Percentiles rank a stretch among this genome's conserved stretches.
Evolutionary conservation across 2,329 filamentous ascomycete genomes (phyloP).

Genomic region (Neofusicoccum umdonicola): DNA sequence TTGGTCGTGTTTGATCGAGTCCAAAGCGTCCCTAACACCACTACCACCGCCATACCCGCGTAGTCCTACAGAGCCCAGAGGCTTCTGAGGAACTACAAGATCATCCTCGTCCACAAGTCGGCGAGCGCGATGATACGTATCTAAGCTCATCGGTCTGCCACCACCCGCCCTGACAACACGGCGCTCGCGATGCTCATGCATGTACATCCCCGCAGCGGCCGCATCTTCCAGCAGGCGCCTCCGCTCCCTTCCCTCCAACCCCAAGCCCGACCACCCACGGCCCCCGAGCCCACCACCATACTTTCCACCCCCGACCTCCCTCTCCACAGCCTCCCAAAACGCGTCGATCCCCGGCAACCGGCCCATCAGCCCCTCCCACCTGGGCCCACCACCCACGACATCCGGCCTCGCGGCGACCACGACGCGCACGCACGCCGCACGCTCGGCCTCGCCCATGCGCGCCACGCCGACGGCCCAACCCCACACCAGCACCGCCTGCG

Average conservation of each 20-base stretch:
- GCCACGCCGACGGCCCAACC: conserved; percentile 1
- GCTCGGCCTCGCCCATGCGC: background rate
- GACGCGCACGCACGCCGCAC: background rate
- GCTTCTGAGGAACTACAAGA: background rate
- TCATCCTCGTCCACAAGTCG: background rate
- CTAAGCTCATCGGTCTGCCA: background rate
- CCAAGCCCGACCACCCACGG: background rate
- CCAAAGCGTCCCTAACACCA: background rate
- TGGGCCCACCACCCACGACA: background rate
- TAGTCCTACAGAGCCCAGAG: background rate
- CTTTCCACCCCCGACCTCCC: background rate
- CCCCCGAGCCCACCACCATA: too few species aligned
- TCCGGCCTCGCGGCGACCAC: background rate
- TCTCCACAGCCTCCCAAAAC: background rate
- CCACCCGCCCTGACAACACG: background rate
- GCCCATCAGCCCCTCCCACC: background rate
- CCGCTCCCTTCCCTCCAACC: background rate
- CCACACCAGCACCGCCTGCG: conserved; percentile 9
- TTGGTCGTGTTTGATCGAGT: background rate
- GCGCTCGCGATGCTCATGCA: background rate
- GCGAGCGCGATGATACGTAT: background rate
- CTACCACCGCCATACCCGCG: background rate
- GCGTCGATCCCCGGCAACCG: background rate
- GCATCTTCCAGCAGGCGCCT: background rate
- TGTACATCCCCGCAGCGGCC: background rate